Conservation (phyloP, 2,329 filamentous ascomycete species). For the Trichoderma cornu-damae region DNA sequence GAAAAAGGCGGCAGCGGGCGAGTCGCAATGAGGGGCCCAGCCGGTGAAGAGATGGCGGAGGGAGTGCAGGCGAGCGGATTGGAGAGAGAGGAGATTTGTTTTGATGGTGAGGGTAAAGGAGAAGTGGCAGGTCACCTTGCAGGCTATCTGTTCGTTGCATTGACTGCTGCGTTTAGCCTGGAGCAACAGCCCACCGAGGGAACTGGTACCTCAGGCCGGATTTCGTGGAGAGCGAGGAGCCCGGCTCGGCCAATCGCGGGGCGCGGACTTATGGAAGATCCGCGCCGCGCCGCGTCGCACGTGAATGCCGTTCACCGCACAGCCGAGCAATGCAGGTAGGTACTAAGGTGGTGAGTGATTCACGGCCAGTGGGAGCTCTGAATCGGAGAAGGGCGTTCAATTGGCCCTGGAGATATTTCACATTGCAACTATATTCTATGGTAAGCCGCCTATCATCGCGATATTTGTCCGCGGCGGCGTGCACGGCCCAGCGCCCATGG, state of each 20-base stretch:
- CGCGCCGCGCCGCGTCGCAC: conserved; percentile 19
- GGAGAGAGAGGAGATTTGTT: conserved; percentile 19
- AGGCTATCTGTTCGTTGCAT: conserved; percentile 33
- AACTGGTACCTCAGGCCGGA: conserved; percentile 11
- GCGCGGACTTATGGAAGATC: conserved; percentile 22
- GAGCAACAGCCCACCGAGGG: conserved; percentile 17
- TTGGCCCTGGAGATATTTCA: not conserved
- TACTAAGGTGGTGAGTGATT: not conserved
- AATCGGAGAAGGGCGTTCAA: not conserved
- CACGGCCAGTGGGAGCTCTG: not conserved
- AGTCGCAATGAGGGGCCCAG: conserved; percentile 24
- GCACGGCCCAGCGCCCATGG: too few relatives aligned
- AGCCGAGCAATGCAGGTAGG: too few relatives aligned
- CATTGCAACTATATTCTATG: too few relatives aligned
- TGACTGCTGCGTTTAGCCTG: not conserved
- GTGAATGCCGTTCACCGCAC: conserved; percentile 11
- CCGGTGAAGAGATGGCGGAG: conserved; percentile 26
- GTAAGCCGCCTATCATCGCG: too few relatives aligned
- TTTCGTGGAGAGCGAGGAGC: conserved; percentile 18
- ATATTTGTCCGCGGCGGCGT: too few relatives aligned
- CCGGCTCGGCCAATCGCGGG: conserved; percentile 21
- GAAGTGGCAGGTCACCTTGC: conserved; percentile 26
- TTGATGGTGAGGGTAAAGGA: conserved; percentile 22
- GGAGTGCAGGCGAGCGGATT: conserved; percentile 18
- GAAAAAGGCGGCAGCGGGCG: conserved; percentile 19